Evolutionary conservation across 768 basidiomycete species (phyloP), one percentile per base, ranked within the genome.

Genomic region (Auricularia sp.): DNA sequence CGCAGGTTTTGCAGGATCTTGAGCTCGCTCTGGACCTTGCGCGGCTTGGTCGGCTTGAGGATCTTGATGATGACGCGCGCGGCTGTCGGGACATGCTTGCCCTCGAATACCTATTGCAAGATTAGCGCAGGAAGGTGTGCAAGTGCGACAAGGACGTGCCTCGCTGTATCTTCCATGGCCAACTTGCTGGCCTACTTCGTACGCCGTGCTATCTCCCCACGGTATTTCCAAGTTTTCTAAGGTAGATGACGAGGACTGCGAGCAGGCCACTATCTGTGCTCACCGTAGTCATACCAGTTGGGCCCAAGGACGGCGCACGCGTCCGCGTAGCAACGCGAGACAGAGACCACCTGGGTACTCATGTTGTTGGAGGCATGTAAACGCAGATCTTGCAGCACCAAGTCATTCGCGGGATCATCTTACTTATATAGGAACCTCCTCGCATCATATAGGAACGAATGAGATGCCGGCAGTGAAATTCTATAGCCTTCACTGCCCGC

Each of bases 21-120:
- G 74, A 89, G 84, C 74, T 89, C 87, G 36, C 87, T 79, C 75
- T 87, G 86, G 72, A 88, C 84, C 78, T 88, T 88, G 76, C 82
- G 82, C 72, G 79, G 82, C 74, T 78, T 86, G 47, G 88, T 86
- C 21, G 87, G 87, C 70, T 89, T 89, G 68, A 88, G 77, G 3
- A 88, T 86, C 72, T 89, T 89, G 76, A 89, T 81, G 68, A 87
- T 77, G 69, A 83, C 84, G 64, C 76, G 79, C 65, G 83, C 80
- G 44, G 76, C 75, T 67, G 79, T 82, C 66, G 78, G 78, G 71
- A 80, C 79, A 72, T 87, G 82, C 64, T 86, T 72, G 59, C 83
- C 85, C 67, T 82, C 81, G 71, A 87, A 87, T 34, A 83, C 83
- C 82, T 82, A 29, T 29, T 0, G 29, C 29, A 29, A 29, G 29